Evolutionary conservation across 768 basidiomycete species (phyloP).

Genomic region (Boletus speciosus): DNA sequence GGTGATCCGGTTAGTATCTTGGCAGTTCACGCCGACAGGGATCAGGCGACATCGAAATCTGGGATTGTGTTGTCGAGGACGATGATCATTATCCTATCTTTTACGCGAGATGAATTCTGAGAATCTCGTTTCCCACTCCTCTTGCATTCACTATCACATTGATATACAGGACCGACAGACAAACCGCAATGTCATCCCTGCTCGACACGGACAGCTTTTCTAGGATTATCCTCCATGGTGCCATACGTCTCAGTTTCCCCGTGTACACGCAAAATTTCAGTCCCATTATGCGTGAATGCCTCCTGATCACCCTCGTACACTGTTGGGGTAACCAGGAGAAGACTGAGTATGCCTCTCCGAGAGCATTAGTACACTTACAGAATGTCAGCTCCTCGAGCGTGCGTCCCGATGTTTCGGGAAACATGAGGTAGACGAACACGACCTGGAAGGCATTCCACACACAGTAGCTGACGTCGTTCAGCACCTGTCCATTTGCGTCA

Average conservation of each 20-base stretch:
- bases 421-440: constrained; percentile 13
- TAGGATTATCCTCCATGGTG: not conserved
- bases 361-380: constrained; percentile 2
- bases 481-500: too few species aligned
- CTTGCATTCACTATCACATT: too few species aligned
- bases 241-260: not conserved
- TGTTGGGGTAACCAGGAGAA: not conserved
- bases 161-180: too few species aligned
- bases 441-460: constrained; percentile 12
- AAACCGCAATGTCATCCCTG: not conserved
- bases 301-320: not conserved
- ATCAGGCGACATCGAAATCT: too few species aligned
- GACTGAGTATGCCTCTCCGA: not conserved
- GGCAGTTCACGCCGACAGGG: too few species aligned
- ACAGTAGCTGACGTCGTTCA: constrained; percentile 5
- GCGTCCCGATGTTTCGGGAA: constrained; percentile 14
- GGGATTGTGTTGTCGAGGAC: too few species aligned
- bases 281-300: not conserved
- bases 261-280: not conserved
- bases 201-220: not conserved
- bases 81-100: too few species aligned
- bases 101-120: too few species aligned
- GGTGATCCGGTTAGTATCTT: too few species aligned
- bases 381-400: constrained; percentile 13
- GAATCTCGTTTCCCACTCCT: too few species aligned